These are phyloP conservation scores for Ceratocystis cacaofunesta DNA, from an alignment of 2,329 filamentous ascomycete genomes.

Conservation along the genomic window DNA sequence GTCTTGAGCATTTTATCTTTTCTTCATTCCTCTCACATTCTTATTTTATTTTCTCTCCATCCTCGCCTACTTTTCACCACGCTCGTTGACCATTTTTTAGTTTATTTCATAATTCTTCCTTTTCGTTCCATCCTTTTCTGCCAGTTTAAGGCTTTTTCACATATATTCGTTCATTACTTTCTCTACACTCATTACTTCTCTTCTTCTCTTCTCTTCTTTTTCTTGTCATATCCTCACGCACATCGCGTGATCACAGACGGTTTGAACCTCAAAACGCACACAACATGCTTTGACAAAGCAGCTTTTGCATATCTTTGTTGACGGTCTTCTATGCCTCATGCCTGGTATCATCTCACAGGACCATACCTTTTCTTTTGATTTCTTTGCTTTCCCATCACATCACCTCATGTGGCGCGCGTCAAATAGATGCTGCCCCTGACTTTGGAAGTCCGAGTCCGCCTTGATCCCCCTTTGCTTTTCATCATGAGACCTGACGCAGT, in stretches of 20 bases:
- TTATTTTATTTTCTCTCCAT: not conserved
- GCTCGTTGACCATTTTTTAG: not conserved
- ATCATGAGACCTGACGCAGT: not conserved
- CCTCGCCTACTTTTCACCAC: not conserved
- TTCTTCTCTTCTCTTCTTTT: not conserved
- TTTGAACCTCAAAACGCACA: not conserved
- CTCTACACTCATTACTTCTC: not conserved
- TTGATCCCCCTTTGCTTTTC: not conserved
- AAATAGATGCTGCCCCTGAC: not conserved
- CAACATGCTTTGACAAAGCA: not conserved
- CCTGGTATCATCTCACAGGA: not conserved
- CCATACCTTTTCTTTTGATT: not conserved
- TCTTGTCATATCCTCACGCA: not conserved
- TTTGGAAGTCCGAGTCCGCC: not conserved
- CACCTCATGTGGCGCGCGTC: not conserved
- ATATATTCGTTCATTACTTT: not conserved
- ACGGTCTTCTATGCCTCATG: not conserved
- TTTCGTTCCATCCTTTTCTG: not conserved
- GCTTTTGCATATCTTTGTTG: not conserved
- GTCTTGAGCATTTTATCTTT: not conserved
- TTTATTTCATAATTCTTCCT: not conserved
- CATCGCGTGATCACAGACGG: not conserved
- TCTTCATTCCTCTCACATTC: not conserved
- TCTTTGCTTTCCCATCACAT: not conserved
- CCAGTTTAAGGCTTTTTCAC: not conserved